A percentile compares a stretch with the other conserved stretches of the same genome.
Evolutionary conservation across 2,329 filamentous ascomycete species (phyloP).

Genomic region (Penicillium decumbens): DNA sequence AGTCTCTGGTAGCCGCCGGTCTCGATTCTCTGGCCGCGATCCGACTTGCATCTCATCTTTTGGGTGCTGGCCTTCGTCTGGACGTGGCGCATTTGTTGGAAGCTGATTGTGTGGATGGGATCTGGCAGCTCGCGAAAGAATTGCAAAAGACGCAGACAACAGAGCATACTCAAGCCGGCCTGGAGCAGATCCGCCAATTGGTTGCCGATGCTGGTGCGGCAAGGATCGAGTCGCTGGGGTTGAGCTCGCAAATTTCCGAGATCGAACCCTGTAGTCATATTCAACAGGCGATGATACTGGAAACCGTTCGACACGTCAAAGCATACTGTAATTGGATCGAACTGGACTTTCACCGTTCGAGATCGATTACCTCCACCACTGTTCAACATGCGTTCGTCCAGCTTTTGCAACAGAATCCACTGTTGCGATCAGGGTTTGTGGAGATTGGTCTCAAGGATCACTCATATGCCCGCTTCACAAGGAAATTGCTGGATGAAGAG

Average conservation of each 20-base stretch:
- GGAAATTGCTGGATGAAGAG: constrained; percentile 47
- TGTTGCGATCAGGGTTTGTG: constrained; percentile 70
- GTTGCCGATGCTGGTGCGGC: constrained; percentile 32
- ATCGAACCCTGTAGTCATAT: constrained; percentile 64
- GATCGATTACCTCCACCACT: constrained; percentile 28
- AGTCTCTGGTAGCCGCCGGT: constrained; percentile 52
- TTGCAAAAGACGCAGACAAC: constrained; percentile 14
- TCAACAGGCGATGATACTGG: constrained; percentile 74
- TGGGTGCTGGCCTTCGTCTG: constrained; percentile 52
- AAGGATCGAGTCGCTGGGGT: constrained; percentile 39
- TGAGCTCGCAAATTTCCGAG: constrained; percentile 28
- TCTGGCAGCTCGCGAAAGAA: constrained; percentile 32
- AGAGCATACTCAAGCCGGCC: constrained; percentile 14
- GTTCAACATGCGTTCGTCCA: constrained; percentile 50
- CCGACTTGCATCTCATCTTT: constrained; percentile 60
- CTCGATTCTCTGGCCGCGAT: constrained; percentile 65
- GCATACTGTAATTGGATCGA: constrained; percentile 77
- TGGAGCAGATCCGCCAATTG: constrained; percentile 17
- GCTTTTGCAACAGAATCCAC: constrained; percentile 56
- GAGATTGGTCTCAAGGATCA: constrained; percentile 44
- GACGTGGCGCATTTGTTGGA: constrained; percentile 60
- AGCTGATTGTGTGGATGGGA: constrained; percentile 46
- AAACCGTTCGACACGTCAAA: constrained; percentile 57
- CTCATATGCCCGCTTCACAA: constrained; percentile 60
- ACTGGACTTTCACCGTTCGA: constrained; percentile 50